These are phyloP conservation scores for Fusarium pseudograminearum DNA, from an alignment of 2,329 filamentous ascomycete genomes.

Conservation along the genomic window DNA sequence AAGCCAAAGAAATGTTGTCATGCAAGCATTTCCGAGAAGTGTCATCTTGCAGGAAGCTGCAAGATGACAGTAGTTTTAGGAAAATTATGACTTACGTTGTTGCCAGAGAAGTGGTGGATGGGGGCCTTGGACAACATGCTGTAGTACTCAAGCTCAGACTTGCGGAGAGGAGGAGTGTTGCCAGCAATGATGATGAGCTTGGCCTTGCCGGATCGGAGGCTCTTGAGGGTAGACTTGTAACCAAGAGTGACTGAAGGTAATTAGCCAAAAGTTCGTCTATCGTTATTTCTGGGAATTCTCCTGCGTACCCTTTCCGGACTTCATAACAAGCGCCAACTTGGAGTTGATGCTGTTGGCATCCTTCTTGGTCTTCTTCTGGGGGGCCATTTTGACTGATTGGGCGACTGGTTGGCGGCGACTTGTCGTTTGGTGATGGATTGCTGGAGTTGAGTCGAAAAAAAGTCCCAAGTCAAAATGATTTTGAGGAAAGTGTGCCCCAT, in stretches of 20 bases:
- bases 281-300: not conserved
- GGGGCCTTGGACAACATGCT: constrained; percentile 92
- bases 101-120: constrained; percentile 97
- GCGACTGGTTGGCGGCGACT: constrained; percentile 47
- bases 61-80: constrained; percentile 34
- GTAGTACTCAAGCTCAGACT: constrained; percentile 97
- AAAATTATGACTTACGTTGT: constrained; percentile 85
- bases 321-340: constrained; percentile 72
- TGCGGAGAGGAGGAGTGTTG: constrained; percentile 98
- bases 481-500: constrained; percentile 35
- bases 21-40: constrained; percentile 43
- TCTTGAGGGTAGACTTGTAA: constrained; percentile 74
- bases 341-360: constrained; percentile 78
- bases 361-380: constrained; percentile 86
- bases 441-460: constrained; percentile 46
- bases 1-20: constrained; percentile 40
- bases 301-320: constrained; percentile 78
- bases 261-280: constrained; percentile 19
- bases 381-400: constrained; percentile 70
- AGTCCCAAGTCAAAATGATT: constrained; percentile 37
- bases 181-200: constrained; percentile 95
- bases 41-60: constrained; percentile 38
- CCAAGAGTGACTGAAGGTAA: constrained; percentile 55
- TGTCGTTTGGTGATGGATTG: constrained; percentile 52
- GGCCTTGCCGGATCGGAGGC: constrained; percentile 93